Conservation (phyloP, 192 early-diverging fungal species). For the Ramicandelaber brevisporus region DNA sequence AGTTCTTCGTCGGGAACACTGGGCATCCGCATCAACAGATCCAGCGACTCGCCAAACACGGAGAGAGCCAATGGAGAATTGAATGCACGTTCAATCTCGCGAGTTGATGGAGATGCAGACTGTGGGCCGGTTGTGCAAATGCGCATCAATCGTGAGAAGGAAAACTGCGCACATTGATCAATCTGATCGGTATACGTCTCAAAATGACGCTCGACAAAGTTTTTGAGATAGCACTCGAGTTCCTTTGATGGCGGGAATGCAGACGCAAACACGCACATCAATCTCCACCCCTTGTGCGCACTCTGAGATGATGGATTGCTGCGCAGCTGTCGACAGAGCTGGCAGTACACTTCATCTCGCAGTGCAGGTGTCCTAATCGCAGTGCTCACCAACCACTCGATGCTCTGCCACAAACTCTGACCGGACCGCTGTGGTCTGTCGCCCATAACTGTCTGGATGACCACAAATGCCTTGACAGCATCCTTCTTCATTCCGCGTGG, state of each 20-base stretch:
- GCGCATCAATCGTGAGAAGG: no score
- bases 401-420: conserved; percentile 30
- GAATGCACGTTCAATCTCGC: no score
- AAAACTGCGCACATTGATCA: conserved; percentile 10
- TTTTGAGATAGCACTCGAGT: conserved; percentile 56
- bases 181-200: conserved; percentile 19
- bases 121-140: no score
- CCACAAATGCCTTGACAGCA: conserved; percentile 59
- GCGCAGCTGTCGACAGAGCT: conserved; percentile 71
- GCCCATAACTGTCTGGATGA: conserved; percentile 68
- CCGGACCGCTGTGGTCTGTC: conserved; percentile 19
- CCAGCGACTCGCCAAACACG: conserved; percentile 75
- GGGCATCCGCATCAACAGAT: conserved; percentile 48
- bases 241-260: conserved; percentile 82
- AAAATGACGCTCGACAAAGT: conserved; percentile 43
- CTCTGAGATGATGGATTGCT: conserved; percentile 44
- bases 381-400: conserved; percentile 45
- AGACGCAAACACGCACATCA: conserved; percentile 55
- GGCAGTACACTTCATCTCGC: conserved; percentile 86
- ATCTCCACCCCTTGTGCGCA: conserved; percentile 59
- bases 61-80: conserved; percentile 62
- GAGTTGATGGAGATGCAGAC: no score
- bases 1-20: conserved; percentile 14
- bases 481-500: conserved; percentile 64
- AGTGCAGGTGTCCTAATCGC: conserved; percentile 50